Base-by-base conservation (phyloP, 805 yeast species). In the Zygotorulaspora danielsina region DNA sequence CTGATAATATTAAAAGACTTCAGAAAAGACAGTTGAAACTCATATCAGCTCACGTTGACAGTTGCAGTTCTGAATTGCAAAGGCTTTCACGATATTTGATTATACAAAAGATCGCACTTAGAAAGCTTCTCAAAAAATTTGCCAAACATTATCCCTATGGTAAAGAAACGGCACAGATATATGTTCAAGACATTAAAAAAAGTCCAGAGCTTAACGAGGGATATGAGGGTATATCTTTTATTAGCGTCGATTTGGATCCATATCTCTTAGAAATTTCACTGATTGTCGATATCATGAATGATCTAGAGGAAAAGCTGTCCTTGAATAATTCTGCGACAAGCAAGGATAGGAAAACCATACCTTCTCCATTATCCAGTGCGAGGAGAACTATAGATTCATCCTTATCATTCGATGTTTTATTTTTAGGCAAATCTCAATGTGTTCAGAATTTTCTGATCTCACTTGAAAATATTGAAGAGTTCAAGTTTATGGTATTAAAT, bases 91-190 rank as follows among this genome's bases (percentile, higher is more conserved):
- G 79, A 42, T 80, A 73, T 50, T 68, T 79, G 13, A 57, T 78
- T 20, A 63, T 79, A 31, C 86, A 80, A 51, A 78, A 76, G 54
- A 70, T 79, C 20, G 84, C 84, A 7, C 55, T 76, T 10, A 69
- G 73, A 50, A 80, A 79, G 61, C 67, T 79, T 40, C 70, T 78
- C 50, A 78, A 79, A 59, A 79, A 79, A 54, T 72, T 60, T 13
- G 31, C 44, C 6, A 50, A 53, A 19, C 51, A 56, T 38, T 54
- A 50, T 41, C 57, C 57, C 8, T 36, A 37, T 34, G 51, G 49
- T 4, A 32, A 31, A 11, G 18, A 27, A 18, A 34, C 21, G 5
- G 49, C 57, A 2, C 33, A 39, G 17, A 38, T 27, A 4, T 50
- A 45, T 27, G 38, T 59, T 4, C 38, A 48, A 3, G 27, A 26